Conservation (phyloP, 1,139 yeast species). For the Pichia sp. region DNA sequence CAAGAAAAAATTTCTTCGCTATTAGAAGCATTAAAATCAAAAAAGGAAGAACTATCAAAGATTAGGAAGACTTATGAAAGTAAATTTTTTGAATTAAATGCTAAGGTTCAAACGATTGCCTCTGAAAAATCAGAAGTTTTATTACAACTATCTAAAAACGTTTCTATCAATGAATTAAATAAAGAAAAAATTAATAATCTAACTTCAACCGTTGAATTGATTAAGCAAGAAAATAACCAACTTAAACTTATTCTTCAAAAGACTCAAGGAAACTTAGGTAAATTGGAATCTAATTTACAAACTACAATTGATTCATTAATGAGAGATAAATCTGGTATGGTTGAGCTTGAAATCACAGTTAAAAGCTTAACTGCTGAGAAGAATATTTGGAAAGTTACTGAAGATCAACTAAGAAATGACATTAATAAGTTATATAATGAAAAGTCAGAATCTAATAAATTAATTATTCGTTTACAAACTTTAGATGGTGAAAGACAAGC, state of each 20-base stretch:
- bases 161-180: slow-evolving; percentile 39
- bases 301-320: slow-evolving; percentile 50
- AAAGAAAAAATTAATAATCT: slow-evolving; percentile 39
- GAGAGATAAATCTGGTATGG: slow-evolving; percentile 36
- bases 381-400: slow-evolving; percentile 43
- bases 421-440: slow-evolving; percentile 51
- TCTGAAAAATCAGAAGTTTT: slow-evolving; percentile 46
- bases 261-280: slow-evolving; percentile 49
- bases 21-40: slow-evolving; percentile 28
- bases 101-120: slow-evolving; percentile 33
- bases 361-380: slow-evolving; percentile 52
- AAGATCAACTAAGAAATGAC: slow-evolving; percentile 50
- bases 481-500: slow-evolving; percentile 55
- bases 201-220: slow-evolving; percentile 33
- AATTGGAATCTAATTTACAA: slow-evolving; percentile 51
- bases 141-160: slow-evolving; percentile 39
- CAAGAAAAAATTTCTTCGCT: slow-evolving; percentile 32
- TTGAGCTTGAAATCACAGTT: slow-evolving; percentile 38
- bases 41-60: slow-evolving; percentile 22
- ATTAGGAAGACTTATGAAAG: slow-evolving; percentile 38
- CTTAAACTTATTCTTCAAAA: slow-evolving; percentile 37
- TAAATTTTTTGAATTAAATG: slow-evolving; percentile 37
- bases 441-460: slow-evolving; percentile 50
- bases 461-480: slow-evolving; percentile 58
- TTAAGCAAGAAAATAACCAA: slow-evolving; percentile 41